phyloP scores from a whole-genome alignment of 73 alveolate species.

The Paramecium sexaurelia region DNA sequence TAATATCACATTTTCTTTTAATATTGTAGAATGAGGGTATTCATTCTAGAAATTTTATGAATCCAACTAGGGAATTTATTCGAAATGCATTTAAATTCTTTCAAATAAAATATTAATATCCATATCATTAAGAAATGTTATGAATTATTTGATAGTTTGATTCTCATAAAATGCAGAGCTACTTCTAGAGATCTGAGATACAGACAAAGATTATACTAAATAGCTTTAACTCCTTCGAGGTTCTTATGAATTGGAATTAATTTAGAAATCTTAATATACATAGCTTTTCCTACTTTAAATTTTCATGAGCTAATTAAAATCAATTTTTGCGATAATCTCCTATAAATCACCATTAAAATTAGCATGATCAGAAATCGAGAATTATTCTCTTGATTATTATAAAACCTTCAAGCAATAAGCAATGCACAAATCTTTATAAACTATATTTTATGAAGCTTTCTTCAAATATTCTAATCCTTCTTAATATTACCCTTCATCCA shows the following conservation, averaged over 20 bases:
- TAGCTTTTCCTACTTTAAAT: not conserved
- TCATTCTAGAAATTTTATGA: not conserved
- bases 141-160: not conserved
- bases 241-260: not conserved
- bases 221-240: not conserved
- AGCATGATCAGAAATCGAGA: not conserved
- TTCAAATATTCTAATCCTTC: not conserved
- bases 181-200: not conserved
- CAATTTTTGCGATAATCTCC: not conserved
- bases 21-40: not conserved
- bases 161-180: not conserved
- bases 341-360: not conserved
- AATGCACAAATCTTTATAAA: not conserved
- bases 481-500: not conserved
- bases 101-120: not conserved
- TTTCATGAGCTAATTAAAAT: not conserved
- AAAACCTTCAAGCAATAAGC: not conserved
- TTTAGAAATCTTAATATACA: not conserved
- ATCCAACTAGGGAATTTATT: not conserved
- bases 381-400: not conserved
- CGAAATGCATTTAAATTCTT: not conserved
- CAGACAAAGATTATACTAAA: not conserved
- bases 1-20: not conserved
- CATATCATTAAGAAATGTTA: not conserved
- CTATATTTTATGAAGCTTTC: not conserved